A percentile compares a stretch with the other conserved stretches of the same genome.
phyloP scores from a whole-genome alignment of 352 stramenopile species.

The Aphanomyces cochlioides region DNA sequence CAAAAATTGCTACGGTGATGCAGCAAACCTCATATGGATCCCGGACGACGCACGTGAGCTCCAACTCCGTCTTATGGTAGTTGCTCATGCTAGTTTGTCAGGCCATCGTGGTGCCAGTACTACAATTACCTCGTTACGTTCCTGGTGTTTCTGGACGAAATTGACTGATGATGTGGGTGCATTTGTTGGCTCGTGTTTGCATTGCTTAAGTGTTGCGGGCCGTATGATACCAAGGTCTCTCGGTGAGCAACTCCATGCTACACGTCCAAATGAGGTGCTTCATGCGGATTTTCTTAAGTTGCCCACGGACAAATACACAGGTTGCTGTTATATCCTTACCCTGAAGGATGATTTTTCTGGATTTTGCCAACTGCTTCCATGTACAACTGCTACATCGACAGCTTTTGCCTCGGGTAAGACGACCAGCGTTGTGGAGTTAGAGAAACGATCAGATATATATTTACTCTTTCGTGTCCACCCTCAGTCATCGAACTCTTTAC shows the following conservation, averaged over 20 bases:
- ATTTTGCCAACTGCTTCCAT: constrained; percentile 23
- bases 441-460: too few relatives aligned
- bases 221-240: constrained; percentile 26
- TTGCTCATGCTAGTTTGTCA: not conserved
- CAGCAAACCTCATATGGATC: not conserved
- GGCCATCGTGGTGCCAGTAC: not conserved
- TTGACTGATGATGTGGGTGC: too few relatives aligned
- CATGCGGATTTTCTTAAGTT: constrained; percentile 42
- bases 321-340: constrained; percentile 34
- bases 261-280: constrained; percentile 38
- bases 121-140: too few relatives aligned
- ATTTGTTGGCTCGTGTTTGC: too few relatives aligned
- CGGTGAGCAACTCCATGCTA: constrained; percentile 31
- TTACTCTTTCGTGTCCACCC: too few relatives aligned
- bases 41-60: not conserved
- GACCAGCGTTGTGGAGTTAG: too few relatives aligned
- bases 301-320: constrained; percentile 10
- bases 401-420: not conserved
- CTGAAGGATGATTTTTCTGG: constrained; percentile 40
- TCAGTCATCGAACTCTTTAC: too few relatives aligned
- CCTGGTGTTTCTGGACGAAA: too few relatives aligned
- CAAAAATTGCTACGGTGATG: too few relatives aligned
- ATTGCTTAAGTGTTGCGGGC: constrained; percentile 26
- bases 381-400: not conserved
- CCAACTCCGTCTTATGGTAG: not conserved